Conservation (phyloP, 75 land plant genomes). For the Sequoia sempervirens region DNA sequence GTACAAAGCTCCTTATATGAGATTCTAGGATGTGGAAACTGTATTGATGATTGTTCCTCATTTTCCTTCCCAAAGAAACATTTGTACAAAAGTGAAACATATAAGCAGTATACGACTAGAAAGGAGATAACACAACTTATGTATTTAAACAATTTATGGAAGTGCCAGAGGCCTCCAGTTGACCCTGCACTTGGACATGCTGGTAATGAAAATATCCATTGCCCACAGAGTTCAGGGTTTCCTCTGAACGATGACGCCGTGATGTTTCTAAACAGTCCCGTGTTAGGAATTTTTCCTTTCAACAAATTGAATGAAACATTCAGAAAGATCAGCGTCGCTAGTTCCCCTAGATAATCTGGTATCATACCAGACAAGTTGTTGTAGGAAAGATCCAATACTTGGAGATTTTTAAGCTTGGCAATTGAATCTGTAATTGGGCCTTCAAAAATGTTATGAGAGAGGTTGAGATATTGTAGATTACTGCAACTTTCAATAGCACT, state of each 20-base stretch:
- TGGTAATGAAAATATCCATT: background rate
- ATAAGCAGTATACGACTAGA: background rate
- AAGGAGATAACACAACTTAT: background rate
- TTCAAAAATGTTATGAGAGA: conserved; percentile 9
- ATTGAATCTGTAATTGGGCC: no score
- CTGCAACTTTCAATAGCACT: conserved; percentile 7
- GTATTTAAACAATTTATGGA: background rate
- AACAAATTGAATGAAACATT: conserved; percentile 16
- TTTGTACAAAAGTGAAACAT: background rate
- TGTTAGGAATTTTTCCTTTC: conserved; percentile 18
- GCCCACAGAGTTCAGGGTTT: conserved; percentile 10
- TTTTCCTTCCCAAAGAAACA: background rate
- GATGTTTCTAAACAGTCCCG: conserved; percentile 1
- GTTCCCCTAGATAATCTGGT: no score
- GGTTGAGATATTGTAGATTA: conserved; percentile 17
- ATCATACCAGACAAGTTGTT: no score
- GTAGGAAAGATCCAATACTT: no score
- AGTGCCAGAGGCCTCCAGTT: background rate
- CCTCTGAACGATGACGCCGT: conserved; percentile 14
- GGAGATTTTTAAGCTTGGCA: no score
- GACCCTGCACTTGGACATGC: background rate
- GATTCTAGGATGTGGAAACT: background rate
- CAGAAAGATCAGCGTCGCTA: conserved; percentile 4
- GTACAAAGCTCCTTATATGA: conserved; percentile 3
- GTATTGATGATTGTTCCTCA: background rate